These are phyloP conservation scores for Colletotrichum sp. DNA, from an alignment of 2,329 filamentous ascomycete species.

Conservation along the genomic window DNA sequence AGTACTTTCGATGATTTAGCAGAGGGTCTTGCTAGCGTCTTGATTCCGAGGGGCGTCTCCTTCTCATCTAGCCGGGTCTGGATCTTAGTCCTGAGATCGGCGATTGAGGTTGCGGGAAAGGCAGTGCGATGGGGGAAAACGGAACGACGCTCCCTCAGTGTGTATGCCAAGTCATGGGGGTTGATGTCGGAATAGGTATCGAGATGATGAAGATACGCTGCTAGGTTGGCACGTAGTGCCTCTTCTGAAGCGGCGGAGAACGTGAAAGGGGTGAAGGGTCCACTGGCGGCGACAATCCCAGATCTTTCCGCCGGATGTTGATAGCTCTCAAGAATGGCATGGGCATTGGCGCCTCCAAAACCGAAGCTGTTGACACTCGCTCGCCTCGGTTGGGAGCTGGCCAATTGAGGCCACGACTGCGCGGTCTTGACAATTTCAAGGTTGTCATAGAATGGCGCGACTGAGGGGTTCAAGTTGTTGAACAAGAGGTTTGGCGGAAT, in stretches of 20 bases:
- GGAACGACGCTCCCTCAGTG: not conserved
- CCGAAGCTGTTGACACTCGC: slow-evolving; percentile 41
- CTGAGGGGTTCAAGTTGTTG: slow-evolving; percentile 28
- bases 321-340: slow-evolving; percentile 37
- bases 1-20: slow-evolving; percentile 17
- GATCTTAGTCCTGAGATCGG: not conserved
- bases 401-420: slow-evolving; percentile 22
- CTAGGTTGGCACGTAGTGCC: slow-evolving; percentile 23
- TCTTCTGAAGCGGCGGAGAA: slow-evolving; percentile 23
- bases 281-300: no score
- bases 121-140: not conserved
- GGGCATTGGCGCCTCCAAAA: slow-evolving; percentile 50
- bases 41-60: not conserved
- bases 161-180: not conserved
- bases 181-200: not conserved
- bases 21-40: slow-evolving; percentile 18
- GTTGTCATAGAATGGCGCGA: slow-evolving; percentile 28
- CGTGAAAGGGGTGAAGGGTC: not conserved
- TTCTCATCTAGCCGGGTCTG: slow-evolving; percentile 1
- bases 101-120: not conserved
- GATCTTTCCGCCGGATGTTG: not conserved
- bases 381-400: not conserved
- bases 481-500: slow-evolving; percentile 36
- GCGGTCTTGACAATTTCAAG: slow-evolving; percentile 17
- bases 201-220: slow-evolving; percentile 22